Percentiles rank a stretch among this genome's conserved stretches.
Evolutionary conservation across 139 green algal species (phyloP).

Genomic region (Raphidocelis subcapitata): DNA sequence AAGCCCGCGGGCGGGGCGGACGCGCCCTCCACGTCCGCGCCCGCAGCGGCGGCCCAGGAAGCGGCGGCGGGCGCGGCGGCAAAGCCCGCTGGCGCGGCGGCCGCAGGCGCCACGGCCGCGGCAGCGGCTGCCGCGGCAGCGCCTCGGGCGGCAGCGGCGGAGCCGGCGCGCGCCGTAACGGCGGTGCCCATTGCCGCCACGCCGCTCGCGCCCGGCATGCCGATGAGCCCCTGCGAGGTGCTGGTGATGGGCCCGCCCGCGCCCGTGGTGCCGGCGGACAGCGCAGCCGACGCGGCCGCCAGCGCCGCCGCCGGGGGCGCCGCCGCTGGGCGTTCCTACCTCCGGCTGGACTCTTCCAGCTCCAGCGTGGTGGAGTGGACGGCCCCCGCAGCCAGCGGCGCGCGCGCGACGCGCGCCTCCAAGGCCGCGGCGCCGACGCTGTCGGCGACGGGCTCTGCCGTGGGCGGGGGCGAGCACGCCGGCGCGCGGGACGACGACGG

Average conservation of each 20-base stretch:
- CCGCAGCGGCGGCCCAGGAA: conserved; percentile 4
- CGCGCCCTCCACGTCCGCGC: not conserved
- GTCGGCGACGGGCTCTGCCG: not conserved
- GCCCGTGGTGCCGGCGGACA: not conserved
- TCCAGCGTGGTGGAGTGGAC: not conserved
- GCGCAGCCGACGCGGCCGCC: not conserved
- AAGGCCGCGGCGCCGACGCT: conserved; percentile 2
- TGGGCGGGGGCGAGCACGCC: too few relatives aligned
- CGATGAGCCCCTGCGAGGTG: conserved; percentile 14
- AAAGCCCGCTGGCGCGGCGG: not conserved
- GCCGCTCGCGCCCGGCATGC: not conserved
- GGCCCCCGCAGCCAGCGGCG: not conserved
- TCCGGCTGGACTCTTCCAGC: not conserved
- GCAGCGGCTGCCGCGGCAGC: too few relatives aligned
- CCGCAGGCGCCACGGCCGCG: not conserved
- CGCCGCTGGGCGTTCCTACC: not conserved
- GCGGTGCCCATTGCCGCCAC: conserved; percentile 5
- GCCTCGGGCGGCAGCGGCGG: too few relatives aligned
- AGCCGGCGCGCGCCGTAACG: conserved; percentile 34
- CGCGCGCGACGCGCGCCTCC: not conserved
- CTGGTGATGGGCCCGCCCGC: conserved; percentile 6
- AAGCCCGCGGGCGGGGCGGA: not conserved
- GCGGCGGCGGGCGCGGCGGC: conserved; percentile 2
- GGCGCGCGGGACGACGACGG: not conserved
- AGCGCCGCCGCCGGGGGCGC: not conserved